Percentiles rank a stretch among this genome's conserved stretches.
phyloP scores from a whole-genome alignment of 164 flowering plant genomes.

The Warburgia ugandensis region DNA sequence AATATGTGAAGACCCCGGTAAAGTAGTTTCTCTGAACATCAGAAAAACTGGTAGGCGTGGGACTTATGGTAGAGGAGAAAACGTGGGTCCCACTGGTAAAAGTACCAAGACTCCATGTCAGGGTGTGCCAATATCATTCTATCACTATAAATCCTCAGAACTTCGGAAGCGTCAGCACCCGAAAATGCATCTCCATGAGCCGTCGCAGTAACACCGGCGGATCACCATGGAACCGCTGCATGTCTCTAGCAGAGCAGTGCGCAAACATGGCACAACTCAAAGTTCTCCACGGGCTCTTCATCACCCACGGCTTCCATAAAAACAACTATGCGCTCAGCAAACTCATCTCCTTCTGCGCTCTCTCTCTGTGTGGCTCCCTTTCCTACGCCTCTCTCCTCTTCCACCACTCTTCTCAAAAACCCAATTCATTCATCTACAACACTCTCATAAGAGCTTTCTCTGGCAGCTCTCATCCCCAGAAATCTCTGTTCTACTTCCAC shows the following conservation, averaged over 20 bases:
- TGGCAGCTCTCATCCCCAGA: slow-evolving; percentile 18
- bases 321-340: slow-evolving; percentile 33
- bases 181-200: too few relatives aligned
- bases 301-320: slow-evolving; percentile 22
- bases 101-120: too few relatives aligned
- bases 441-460: slow-evolving; percentile 38
- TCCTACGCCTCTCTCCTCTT: slow-evolving; percentile 28
- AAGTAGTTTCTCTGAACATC: too few relatives aligned
- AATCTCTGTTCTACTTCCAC: slow-evolving; percentile 22
- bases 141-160: too few relatives aligned
- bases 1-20: too few relatives aligned
- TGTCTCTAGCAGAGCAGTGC: slow-evolving; percentile 24
- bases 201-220: slow-evolving; percentile 9
- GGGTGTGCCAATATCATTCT: too few relatives aligned
- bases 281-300: slow-evolving; percentile 28
- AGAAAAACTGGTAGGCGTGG: too few relatives aligned
- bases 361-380: slow-evolving; percentile 22
- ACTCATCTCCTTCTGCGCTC: slow-evolving; percentile 27
- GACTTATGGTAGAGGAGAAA: too few relatives aligned
- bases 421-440: slow-evolving; percentile 32
- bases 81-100: too few relatives aligned
- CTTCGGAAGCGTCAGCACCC: too few relatives aligned
- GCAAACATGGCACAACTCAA: slow-evolving; percentile 26
- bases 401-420: slow-evolving; percentile 19
- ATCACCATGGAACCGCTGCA: slow-evolving; percentile 14